These are phyloP conservation scores for Cnidoscolus chayamansa DNA, from an alignment of 441 rosid species.

Conservation along the genomic window DNA sequence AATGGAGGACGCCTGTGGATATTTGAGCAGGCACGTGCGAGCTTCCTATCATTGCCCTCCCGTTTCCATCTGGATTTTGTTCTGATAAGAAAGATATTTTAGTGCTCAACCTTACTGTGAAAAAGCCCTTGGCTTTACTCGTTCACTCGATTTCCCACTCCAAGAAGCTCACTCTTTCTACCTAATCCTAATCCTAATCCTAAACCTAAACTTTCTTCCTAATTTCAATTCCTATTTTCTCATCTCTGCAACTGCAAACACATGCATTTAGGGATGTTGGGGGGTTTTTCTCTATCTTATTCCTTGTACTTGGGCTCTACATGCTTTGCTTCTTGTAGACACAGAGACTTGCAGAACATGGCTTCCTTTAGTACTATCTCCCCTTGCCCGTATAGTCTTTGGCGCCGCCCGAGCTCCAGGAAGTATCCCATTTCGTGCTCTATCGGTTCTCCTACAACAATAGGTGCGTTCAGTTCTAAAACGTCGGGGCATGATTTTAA, in stretches of 20 bases:
- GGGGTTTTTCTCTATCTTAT: slow-evolving; percentile 20
- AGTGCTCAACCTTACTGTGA: slow-evolving; percentile 21
- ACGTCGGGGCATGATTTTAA: not conserved
- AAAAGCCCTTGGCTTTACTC: not conserved
- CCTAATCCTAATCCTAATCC: not conserved
- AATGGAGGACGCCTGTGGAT: not conserved
- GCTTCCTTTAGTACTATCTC: slow-evolving; percentile 55
- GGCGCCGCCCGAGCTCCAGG: slow-evolving; percentile 30
- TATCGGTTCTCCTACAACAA: slow-evolving; percentile 36
- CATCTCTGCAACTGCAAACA: not conserved
- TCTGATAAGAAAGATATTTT: slow-evolving; percentile 31
- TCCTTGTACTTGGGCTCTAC: slow-evolving; percentile 20
- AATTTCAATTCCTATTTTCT: slow-evolving; percentile 3
- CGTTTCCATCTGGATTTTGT: too few relatives aligned
- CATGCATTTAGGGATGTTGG: slow-evolving; percentile 30
- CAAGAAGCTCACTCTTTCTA: not conserved
- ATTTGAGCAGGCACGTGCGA: slow-evolving; percentile 12
- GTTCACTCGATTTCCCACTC: slow-evolving; percentile 29
- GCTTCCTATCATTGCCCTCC: not conserved
- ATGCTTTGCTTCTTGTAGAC: slow-evolving; percentile 29
- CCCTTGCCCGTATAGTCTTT: slow-evolving; percentile 40
- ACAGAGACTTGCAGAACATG: slow-evolving; percentile 36
- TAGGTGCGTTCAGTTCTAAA: slow-evolving; percentile 35
- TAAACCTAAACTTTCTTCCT: not conserved
- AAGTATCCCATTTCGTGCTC: slow-evolving; percentile 49